phyloP scores from a whole-genome alignment of 2,329 filamentous ascomycete species.

The Fusarium sp. region DNA sequence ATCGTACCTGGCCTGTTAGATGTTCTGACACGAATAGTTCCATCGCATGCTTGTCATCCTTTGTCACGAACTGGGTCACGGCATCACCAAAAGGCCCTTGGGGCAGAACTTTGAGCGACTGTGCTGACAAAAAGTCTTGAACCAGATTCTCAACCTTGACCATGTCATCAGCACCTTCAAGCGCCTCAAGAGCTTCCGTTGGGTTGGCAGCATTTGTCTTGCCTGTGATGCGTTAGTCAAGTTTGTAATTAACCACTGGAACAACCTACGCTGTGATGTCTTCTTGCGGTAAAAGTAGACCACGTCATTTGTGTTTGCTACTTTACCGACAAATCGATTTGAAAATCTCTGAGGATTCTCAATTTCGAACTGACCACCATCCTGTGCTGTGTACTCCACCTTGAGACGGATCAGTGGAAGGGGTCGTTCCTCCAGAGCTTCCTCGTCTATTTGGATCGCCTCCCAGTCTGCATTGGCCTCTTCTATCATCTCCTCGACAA shows the following conservation, averaged over 20 bases:
- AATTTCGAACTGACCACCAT: constrained; percentile 86
- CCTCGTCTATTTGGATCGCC: constrained; percentile 75
- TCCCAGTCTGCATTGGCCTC: constrained; percentile 86
- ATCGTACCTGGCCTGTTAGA: constrained; percentile 74
- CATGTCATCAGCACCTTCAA: constrained; percentile 66
- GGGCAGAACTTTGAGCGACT: constrained; percentile 91
- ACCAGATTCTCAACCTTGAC: constrained; percentile 92
- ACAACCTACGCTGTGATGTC: constrained; percentile 56
- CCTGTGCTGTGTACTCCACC: constrained; percentile 87
- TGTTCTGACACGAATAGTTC: constrained; percentile 81
- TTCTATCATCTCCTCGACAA: constrained; percentile 88
- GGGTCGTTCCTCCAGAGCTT: constrained; percentile 71
- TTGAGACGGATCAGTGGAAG: constrained; percentile 88
- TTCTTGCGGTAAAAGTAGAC: constrained; percentile 95
- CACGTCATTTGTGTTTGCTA: constrained; percentile 94
- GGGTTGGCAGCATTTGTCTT: constrained; percentile 61
- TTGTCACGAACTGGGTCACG: constrained; percentile 91
- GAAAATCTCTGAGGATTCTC: constrained; percentile 98
- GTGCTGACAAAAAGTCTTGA: constrained; percentile 84
- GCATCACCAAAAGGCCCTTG: constrained; percentile 94
- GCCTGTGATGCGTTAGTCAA: constrained; percentile 38
- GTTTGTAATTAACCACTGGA: accelerated
- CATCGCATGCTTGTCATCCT: constrained; percentile 95
- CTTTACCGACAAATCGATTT: constrained; percentile 87
- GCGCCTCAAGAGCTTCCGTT: constrained; percentile 70